Base-by-base conservation (phyloP, 352 stramenopile genomes). In the Chrysophaeum taylorii region DNA sequence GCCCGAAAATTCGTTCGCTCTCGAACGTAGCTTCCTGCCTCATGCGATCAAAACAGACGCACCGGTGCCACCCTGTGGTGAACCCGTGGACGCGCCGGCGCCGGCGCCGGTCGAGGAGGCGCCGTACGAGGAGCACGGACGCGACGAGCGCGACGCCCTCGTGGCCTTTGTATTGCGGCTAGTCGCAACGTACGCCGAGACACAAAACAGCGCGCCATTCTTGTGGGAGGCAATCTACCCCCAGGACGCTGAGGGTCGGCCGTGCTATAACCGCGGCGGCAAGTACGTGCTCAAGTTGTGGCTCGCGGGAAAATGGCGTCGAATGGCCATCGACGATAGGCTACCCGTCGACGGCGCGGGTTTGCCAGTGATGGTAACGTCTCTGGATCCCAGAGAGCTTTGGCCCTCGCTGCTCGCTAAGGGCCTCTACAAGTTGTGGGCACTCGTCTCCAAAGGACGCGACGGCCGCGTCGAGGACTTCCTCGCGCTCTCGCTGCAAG, bases 281-380 rank as follows among this genome's bases (percentile, higher is more conserved):
- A 96, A 97, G 68, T 98, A 98, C 71, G 87, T 96, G 43, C 90
- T 98, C 0, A 97, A 97, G 71, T 79, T 98, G 1, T 97, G 90
- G 87, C 85, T 94, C 0, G 97, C 97, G 70, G 94, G 94, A 31
- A 86, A 96, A 25, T 87, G 79, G 69, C 80, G 86, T 66, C 74
- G 74, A 29, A 89, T 98, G 2, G 82, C 95, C 31, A 92, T 98
- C 64, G 94, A 98, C 73, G 93, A 98, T 68, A 76, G 85, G 7
- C 76, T 98, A 18, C 94, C 93, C 1, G 85, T 97, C 18, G 92
- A 89, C 39, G 74, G 63, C 9, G 27, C 39, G 18, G 48, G 41
- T 16, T 36, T 23, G 23, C 35, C 74, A 33, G 62, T 69, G 25
- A 63, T 75, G 35, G 69, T 70, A 0, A 60, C 42, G n/a, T 70